phyloP scores from a whole-genome alignment of 2,329 filamentous ascomycete genomes.

The Trichophyton equinum region DNA sequence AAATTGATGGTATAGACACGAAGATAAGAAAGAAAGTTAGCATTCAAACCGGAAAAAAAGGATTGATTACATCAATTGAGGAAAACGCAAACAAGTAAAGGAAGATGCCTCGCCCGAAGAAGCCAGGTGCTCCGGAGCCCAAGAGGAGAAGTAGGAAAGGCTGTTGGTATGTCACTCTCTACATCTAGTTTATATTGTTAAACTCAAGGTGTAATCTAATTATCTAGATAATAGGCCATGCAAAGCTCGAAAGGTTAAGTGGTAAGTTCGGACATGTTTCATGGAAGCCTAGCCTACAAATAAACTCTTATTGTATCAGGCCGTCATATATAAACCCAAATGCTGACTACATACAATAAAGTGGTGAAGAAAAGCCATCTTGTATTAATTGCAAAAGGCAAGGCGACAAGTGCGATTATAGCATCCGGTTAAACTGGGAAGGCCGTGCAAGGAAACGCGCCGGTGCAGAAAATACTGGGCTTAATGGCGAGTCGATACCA shows the following conservation, averaged over 20 bases:
- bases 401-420: slow-evolving; percentile 66
- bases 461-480: not conserved
- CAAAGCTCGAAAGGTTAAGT: slow-evolving; percentile 63
- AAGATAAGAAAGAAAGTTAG: not conserved
- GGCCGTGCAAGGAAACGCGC: slow-evolving; percentile 39
- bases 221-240: slow-evolving; percentile 45
- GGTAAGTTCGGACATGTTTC: slow-evolving; percentile 27
- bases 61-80: not conserved
- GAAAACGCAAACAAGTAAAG: not conserved
- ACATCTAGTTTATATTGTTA: slow-evolving; percentile 1
- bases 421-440: slow-evolving; percentile 69
- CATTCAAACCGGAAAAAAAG: too few relatives aligned
- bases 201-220: not conserved
- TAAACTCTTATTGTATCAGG: not conserved
- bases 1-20: not conserved
- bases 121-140: slow-evolving; percentile 44
- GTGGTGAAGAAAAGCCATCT: slow-evolving; percentile 60
- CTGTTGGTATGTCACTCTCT: slow-evolving; percentile 41
- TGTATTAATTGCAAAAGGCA: slow-evolving; percentile 62
- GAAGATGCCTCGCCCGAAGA: slow-evolving; percentile 50
- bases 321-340: not conserved
- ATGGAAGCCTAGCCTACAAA: not conserved
- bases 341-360: slow-evolving; percentile 16
- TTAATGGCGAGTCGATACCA: not conserved
- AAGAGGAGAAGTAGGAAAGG: slow-evolving; percentile 52